Conservation (phyloP, 495 filamentous ascomycete species). For the Haplographium delicatum region DNA sequence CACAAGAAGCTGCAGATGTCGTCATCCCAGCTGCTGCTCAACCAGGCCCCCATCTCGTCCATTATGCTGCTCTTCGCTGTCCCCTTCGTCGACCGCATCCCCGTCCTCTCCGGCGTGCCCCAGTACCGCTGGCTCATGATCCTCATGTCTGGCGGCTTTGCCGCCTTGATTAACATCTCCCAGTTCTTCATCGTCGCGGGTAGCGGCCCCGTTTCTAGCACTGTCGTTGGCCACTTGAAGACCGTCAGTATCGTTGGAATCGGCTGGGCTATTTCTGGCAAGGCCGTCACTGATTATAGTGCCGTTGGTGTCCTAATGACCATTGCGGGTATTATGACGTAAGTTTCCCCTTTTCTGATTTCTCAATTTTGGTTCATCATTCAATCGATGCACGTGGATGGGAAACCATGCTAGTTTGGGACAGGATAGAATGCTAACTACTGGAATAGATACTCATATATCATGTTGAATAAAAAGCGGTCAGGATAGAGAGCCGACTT, state of each 20-base stretch:
- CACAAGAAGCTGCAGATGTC: slow-evolving; percentile 44
- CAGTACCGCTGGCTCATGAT: slow-evolving; percentile 34
- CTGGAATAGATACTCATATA: slow-evolving; percentile 19
- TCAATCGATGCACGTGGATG: too few relatives aligned
- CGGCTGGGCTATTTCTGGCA: slow-evolving; percentile 31
- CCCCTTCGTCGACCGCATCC: slow-evolving; percentile 42
- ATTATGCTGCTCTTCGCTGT: slow-evolving; percentile 41
- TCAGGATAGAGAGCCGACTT: background rate
- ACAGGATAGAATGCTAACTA: too few relatives aligned
- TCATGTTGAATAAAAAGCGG: slow-evolving; percentile 16
- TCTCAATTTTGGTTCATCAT: background rate
- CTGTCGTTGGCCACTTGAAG: slow-evolving; percentile 48
- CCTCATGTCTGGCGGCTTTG: slow-evolving; percentile 37
- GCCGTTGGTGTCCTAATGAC: slow-evolving; percentile 26
- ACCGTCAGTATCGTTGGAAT: slow-evolving; percentile 38
- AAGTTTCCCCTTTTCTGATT: slow-evolving; percentile 1
- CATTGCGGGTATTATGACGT: slow-evolving; percentile 17
- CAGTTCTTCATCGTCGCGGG: slow-evolving; percentile 51
- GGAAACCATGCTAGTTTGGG: too few relatives aligned
- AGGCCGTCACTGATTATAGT: slow-evolving; percentile 26
- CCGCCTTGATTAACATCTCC: slow-evolving; percentile 47
- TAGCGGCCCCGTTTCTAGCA: slow-evolving; percentile 44
- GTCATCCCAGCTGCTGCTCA: slow-evolving; percentile 48
- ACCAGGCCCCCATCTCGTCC: slow-evolving; percentile 45
- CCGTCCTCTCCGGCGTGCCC: slow-evolving; percentile 32